Evolutionary conservation across 2,329 filamentous ascomycete genomes (phyloP).

Genomic region (Fusarium pseudonygamai): DNA sequence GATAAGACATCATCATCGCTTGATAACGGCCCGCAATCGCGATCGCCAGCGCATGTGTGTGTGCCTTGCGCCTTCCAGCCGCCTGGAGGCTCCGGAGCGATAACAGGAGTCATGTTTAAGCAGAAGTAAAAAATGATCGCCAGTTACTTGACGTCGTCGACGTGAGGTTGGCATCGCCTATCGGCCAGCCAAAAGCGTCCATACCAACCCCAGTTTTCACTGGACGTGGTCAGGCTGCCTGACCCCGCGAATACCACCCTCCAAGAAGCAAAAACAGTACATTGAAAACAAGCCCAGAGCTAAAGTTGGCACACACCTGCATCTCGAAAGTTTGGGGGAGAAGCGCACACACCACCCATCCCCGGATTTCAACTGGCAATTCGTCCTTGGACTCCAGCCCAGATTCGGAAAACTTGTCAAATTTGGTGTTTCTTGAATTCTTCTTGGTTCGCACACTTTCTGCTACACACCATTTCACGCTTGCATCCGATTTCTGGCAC

Average conservation of each 20-base stretch:
- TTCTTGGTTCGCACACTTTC: slow-evolving; percentile 26
- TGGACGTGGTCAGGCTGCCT: neutral
- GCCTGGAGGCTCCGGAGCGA: slow-evolving; percentile 1
- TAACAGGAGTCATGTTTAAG: slow-evolving; percentile 4
- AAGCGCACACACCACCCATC: slow-evolving; percentile 33
- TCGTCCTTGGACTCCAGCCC: neutral
- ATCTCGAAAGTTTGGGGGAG: slow-evolving; percentile 16
- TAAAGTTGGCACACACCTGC: slow-evolving; percentile 18
- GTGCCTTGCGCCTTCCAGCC: slow-evolving; percentile 9
- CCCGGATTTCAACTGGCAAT: slow-evolving; percentile 28
- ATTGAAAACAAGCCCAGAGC: slow-evolving; percentile 7
- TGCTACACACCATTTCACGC: slow-evolving; percentile 31
- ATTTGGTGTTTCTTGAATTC: slow-evolving; percentile 24
- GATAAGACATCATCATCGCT: slow-evolving; percentile 29
- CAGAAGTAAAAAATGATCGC: slow-evolving; percentile 11
- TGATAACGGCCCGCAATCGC: slow-evolving; percentile 22
- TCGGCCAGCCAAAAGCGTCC: slow-evolving; percentile 31
- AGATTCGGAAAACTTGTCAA: slow-evolving; percentile 24
- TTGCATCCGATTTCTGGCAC: slow-evolving; percentile 27
- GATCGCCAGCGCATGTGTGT: neutral
- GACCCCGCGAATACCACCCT: slow-evolving; percentile 35
- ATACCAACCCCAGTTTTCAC: slow-evolving; percentile 33
- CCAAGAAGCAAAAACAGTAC: slow-evolving; percentile 19
- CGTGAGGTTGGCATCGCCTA: slow-evolving; percentile 14
- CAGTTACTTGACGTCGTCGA: slow-evolving; percentile 30